phyloP scores from a whole-genome alignment of 805 yeast species.

The Scheffersomyces spartinae region DNA sequence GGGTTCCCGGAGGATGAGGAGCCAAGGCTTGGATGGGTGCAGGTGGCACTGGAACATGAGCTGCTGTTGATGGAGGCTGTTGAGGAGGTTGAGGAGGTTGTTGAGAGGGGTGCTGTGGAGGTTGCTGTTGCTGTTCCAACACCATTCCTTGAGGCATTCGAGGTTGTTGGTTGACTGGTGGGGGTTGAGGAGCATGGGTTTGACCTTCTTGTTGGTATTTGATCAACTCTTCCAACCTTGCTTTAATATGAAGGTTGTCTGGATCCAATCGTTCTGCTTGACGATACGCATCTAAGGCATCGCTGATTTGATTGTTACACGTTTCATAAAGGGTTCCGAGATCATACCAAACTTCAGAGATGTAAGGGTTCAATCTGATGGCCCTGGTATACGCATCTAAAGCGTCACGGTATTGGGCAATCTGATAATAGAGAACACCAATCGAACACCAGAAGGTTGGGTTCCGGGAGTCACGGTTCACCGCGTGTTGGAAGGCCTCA shows the following conservation, averaged over 20 bases:
- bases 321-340: slow-evolving; percentile 94
- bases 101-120: slow-evolving; percentile 5
- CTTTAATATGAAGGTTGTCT: slow-evolving; percentile 85
- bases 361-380: slow-evolving; percentile 87
- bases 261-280: slow-evolving; percentile 96
- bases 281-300: slow-evolving; percentile 93
- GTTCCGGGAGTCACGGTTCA: slow-evolving; percentile 89
- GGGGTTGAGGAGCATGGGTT: slow-evolving; percentile 51
- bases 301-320: slow-evolving; percentile 89
- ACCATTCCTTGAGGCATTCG: slow-evolving; percentile 53
- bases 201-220: slow-evolving; percentile 63
- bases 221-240: slow-evolving; percentile 77
- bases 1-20: slow-evolving; percentile 1
- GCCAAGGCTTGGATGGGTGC: slow-evolving; percentile 1
- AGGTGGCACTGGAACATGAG: background rate
- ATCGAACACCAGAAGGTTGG: slow-evolving; percentile 97
- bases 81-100: slow-evolving; percentile 1
- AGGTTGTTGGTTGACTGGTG: slow-evolving; percentile 55
- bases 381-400: slow-evolving; percentile 96
- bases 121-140: slow-evolving; percentile 8
- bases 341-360: slow-evolving; percentile 98
- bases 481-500: slow-evolving; percentile 98
- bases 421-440: slow-evolving; percentile 94
- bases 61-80: background rate
- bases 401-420: slow-evolving; percentile 92